Evolutionary conservation across 1,284 basidiomycete genomes (phyloP).

Genomic region (Coniferiporia weirii): DNA sequence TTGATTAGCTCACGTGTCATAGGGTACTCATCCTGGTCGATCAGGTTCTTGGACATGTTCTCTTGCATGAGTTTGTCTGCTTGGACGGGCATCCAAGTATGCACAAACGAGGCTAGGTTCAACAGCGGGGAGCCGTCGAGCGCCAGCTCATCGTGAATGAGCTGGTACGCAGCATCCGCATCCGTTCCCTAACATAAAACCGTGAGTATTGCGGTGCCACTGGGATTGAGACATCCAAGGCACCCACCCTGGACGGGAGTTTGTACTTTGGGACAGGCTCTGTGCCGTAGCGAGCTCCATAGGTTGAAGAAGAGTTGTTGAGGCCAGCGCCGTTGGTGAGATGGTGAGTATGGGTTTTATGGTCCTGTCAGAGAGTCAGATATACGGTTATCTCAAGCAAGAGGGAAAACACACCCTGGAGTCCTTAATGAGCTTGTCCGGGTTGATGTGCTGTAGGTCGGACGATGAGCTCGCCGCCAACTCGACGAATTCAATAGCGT

Average conservation of each 20-base stretch:
- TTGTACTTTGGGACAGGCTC: constrained; percentile 61
- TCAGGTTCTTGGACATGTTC: constrained; percentile 86
- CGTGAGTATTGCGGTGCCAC: not conserved
- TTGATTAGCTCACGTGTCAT: constrained; percentile 52
- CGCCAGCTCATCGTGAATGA: constrained; percentile 80
- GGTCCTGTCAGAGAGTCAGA: constrained; percentile 26
- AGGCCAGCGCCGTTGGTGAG: constrained; percentile 32
- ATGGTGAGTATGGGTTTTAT: constrained; percentile 32
- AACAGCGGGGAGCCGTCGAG: constrained; percentile 76
- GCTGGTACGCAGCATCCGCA: constrained; percentile 64
- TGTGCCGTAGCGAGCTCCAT: constrained; percentile 63
- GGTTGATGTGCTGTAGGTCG: constrained; percentile 51
- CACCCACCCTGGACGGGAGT: constrained; percentile 49
- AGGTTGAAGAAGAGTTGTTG: constrained; percentile 37
- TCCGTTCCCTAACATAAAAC: constrained; percentile 40
- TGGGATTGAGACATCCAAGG: not conserved
- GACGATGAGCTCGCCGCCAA: not conserved
- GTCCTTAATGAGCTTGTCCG: constrained; percentile 53
- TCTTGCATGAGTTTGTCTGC: constrained; percentile 73
- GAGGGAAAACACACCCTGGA: constrained; percentile 26
- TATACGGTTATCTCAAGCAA: not conserved
- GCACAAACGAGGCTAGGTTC: constrained; percentile 79
- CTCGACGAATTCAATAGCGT: not conserved
- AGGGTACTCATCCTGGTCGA: constrained; percentile 91
- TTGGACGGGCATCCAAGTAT: constrained; percentile 57